Base-by-base conservation (phyloP, 148 eudicot species). In the Camellia sinensis region DNA sequence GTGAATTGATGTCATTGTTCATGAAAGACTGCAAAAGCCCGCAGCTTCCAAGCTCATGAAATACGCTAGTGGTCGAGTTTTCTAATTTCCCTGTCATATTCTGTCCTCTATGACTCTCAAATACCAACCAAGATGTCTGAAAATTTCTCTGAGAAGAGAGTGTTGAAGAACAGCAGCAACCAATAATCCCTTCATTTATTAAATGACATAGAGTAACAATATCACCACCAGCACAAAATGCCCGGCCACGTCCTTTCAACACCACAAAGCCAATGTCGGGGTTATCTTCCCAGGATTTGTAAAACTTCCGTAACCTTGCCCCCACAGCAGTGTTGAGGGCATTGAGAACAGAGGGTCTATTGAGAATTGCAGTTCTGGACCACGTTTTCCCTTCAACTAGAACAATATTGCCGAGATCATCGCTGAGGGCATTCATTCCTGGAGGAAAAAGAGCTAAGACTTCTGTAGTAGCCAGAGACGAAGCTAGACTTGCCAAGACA, bases 181-280 rank as follows among this genome's bases (percentile, higher is more conserved):
- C 29, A 29, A 29, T 29, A 29, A 29, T 29, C 29, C 98, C 98
- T 92, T 87, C 60, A 63, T 81, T 87, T 50, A 91, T 78, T 45
- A 76, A 82, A 79, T 77, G 83, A 84, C 86, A 91, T 18, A 94
- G 80, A 44, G 89, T 14, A 67, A 92, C 89, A 67, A 94, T 87
- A 85, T 94, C 97, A 76, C 95, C 98, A 70, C 98, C 98, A 72
- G 98, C 95, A 83, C 91, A 88, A 89, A 89, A 94, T 63, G 98
- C 95, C 87, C 93, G 91, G 87, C 92, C 95, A 67, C 93, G 88
- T 62, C 98, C 98, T 97, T 94, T 94, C 79, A 92, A 61, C 76
- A 83, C 82, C 76, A 94, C 98, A 85, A 92, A 87, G 74, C 92
- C 89, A 79, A 94, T 82, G 62, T 83, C 78, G 61, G 89, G 92